Evolutionary conservation across 1,284 basidiomycete species (phyloP).

Genomic region (Leccinum pachyderme): DNA sequence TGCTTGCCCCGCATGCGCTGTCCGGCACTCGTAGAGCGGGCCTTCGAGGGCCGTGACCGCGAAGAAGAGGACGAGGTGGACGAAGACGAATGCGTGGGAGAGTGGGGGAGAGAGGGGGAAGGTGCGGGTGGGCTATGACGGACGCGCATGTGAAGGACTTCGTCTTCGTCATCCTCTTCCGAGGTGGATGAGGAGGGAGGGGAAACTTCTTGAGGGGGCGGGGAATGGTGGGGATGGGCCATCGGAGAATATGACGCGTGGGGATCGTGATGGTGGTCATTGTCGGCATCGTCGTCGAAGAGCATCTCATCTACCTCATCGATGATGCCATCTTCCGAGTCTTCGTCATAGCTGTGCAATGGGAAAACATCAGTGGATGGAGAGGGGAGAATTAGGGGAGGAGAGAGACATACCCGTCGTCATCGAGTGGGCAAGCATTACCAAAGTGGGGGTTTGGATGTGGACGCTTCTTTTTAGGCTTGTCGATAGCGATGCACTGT

Average conservation of each 20-base stretch:
- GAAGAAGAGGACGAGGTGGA: constrained; percentile 39
- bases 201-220: constrained; percentile 23
- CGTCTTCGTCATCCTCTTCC: constrained; percentile 33
- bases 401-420: constrained; percentile 56
- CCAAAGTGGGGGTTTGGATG: constrained; percentile 12
- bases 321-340: constrained; percentile 48
- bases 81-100: constrained; percentile 36
- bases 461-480: constrained; percentile 42
- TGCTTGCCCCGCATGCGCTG: constrained; percentile 6
- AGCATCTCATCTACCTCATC: constrained; percentile 37
- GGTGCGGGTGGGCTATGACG: constrained; percentile 19
- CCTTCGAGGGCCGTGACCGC: constrained; percentile 23
- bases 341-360: constrained; percentile 56
- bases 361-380: constrained; percentile 8
- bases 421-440: constrained; percentile 36
- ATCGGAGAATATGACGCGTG: constrained; percentile 11
- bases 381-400: too few species aligned
- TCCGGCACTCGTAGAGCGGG: constrained; percentile 8
- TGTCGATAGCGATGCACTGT: constrained; percentile 94
- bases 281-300: constrained; percentile 28
- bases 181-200: constrained; percentile 39
- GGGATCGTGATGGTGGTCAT: constrained; percentile 12
- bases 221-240: constrained; percentile 21
- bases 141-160: constrained; percentile 28
- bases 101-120: constrained; percentile 12